phyloP scores from a whole-genome alignment of 2,329 filamentous ascomycete genomes.

The Acarospora socialis region DNA sequence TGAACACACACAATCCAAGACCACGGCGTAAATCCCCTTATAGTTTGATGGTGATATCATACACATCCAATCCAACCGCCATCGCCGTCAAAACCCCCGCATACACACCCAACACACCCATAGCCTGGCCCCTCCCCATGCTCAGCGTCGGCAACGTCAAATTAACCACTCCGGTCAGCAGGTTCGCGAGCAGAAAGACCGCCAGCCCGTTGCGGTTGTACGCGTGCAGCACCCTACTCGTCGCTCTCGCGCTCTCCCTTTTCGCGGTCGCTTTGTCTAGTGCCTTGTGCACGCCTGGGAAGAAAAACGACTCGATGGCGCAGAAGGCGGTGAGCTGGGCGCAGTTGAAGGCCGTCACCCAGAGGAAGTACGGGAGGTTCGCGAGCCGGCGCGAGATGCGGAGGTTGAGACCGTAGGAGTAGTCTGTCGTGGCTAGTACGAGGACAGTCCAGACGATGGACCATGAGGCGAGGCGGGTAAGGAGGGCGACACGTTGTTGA shows the following conservation, averaged over 20 bases:
- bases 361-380: slow-evolving; percentile 85
- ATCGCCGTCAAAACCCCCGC: slow-evolving; percentile 50
- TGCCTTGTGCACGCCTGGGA: slow-evolving; percentile 55
- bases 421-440: slow-evolving; percentile 55
- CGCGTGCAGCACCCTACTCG: slow-evolving; percentile 64
- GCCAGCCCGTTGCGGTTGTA: slow-evolving; percentile 81
- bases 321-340: slow-evolving; percentile 69
- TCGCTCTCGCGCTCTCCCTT: slow-evolving; percentile 52
- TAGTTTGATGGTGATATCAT: slow-evolving; percentile 11
- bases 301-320: slow-evolving; percentile 61
- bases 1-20: too few species aligned
- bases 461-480: slow-evolving; percentile 50
- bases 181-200: slow-evolving; percentile 74
- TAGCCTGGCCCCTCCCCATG: slow-evolving; percentile 47
- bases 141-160: slow-evolving; percentile 72
- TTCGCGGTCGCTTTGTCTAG: slow-evolving; percentile 41
- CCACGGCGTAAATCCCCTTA: too few species aligned
- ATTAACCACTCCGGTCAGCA: slow-evolving; percentile 81
- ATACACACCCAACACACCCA: slow-evolving; percentile 64
- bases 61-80: slow-evolving; percentile 29
- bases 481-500: slow-evolving; percentile 30
- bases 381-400: slow-evolving; percentile 76
- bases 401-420: slow-evolving; percentile 55
- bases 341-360: slow-evolving; percentile 84
- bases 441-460: slow-evolving; percentile 53